A percentile compares a stretch with the other conserved stretches of the same genome.
These are phyloP conservation scores for Citrus australasica DNA, from an alignment of 345 rosid species.

Conservation along the genomic window DNA sequence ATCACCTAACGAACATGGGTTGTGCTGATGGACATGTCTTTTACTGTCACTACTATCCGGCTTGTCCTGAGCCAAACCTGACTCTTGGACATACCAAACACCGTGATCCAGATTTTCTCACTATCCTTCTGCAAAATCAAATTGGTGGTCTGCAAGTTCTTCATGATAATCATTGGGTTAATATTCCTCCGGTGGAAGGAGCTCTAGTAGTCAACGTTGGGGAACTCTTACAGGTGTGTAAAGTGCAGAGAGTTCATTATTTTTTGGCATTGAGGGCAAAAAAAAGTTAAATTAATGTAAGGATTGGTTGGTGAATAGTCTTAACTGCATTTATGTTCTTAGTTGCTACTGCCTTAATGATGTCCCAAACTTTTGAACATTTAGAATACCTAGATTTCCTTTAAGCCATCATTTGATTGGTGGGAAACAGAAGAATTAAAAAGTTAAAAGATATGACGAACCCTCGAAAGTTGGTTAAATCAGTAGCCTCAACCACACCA, in stretches of 20 bases:
- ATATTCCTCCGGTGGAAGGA: slow-evolving; percentile 5
- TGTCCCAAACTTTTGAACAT: neutral
- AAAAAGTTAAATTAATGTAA: neutral
- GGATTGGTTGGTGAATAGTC: neutral
- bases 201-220: slow-evolving; percentile 18
- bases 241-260: neutral
- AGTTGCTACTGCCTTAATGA: neutral
- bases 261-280: neutral
- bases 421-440: neutral
- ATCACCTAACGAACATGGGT: slow-evolving; percentile 11
- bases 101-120: slow-evolving; percentile 18
- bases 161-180: slow-evolving; percentile 17
- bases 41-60: slow-evolving; percentile 29
- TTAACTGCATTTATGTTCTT: neutral
- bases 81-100: slow-evolving; percentile 22
- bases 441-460: neutral
- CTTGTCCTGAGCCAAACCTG: slow-evolving; percentile 27
- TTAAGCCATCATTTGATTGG: neutral
- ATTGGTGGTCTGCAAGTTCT: slow-evolving; percentile 23
- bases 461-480: neutral
- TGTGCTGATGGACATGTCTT: slow-evolving; percentile 21
- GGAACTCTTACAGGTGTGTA: slow-evolving; percentile 23
- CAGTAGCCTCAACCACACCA: too few relatives aligned
- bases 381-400: neutral
- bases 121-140: slow-evolving; percentile 17